Conservation (phyloP, 2,329 filamentous ascomycete genomes). For the Lecanoromycetidae sp. region DNA sequence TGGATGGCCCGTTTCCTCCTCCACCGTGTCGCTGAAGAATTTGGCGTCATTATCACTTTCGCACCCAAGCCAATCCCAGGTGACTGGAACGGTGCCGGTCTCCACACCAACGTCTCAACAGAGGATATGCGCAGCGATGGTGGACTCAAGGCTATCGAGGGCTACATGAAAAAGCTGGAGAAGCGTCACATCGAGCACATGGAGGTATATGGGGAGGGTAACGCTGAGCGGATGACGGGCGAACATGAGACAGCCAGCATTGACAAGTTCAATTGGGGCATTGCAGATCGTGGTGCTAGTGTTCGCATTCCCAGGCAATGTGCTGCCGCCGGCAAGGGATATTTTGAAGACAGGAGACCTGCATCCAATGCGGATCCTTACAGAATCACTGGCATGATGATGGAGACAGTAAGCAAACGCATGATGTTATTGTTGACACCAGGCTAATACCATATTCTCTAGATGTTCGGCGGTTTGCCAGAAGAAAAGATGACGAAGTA, state of each 20-base stretch:
- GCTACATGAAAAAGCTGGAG: conserved; percentile 71
- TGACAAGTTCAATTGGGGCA: conserved; percentile 84
- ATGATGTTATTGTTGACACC: background rate
- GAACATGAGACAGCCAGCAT: conserved; percentile 88
- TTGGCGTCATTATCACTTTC: conserved; percentile 89
- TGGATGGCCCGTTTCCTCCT: conserved; percentile 88
- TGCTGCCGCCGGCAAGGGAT: conserved; percentile 80
- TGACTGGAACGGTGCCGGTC: conserved; percentile 93
- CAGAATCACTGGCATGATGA: conserved; percentile 69
- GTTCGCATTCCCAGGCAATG: conserved; percentile 83
- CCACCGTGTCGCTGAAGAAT: conserved; percentile 86
- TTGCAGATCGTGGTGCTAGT: conserved; percentile 89
- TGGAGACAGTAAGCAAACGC: conserved; percentile 47
- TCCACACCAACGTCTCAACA: conserved; percentile 90
- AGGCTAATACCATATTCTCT: background rate
- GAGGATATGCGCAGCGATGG: conserved; percentile 78
- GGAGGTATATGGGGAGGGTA: conserved; percentile 89
- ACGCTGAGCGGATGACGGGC: conserved; percentile 86
- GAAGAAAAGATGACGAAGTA: conserved; percentile 10
- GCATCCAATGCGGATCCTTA: conserved; percentile 83
- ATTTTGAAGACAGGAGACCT: conserved; percentile 77
- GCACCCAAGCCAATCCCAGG: conserved; percentile 91
- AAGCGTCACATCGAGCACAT: conserved; percentile 72
- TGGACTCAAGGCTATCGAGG: conserved; percentile 91
- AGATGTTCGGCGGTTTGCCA: conserved; percentile 15